Conservation (phyloP, 2,329 filamentous ascomycete species). For the Apiospora phragmitis region DNA sequence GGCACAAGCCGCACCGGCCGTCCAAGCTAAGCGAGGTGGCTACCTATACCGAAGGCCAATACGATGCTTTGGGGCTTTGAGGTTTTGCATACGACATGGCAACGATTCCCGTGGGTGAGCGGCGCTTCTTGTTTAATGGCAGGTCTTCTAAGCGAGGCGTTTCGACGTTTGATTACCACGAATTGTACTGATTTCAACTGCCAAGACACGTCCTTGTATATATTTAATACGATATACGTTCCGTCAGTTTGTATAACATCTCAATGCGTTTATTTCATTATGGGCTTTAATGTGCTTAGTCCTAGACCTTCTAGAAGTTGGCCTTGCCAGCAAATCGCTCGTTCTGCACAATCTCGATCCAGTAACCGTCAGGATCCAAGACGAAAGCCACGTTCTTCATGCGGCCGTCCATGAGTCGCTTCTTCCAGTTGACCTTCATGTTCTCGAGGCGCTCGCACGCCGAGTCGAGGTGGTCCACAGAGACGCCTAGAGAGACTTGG, state of each 20-base stretch:
- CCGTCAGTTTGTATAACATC: neutral
- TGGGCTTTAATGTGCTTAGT: neutral
- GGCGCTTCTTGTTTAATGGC: neutral
- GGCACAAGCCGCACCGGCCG: constrained; percentile 18
- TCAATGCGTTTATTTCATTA: neutral
- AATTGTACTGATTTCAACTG: neutral
- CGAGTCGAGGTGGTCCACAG: constrained; percentile 84
- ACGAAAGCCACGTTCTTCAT: constrained; percentile 96
- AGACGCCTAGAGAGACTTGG: constrained; percentile 55
- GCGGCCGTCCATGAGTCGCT: constrained; percentile 84
- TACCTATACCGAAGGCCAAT: constrained; percentile 26
- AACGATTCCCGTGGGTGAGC: neutral
- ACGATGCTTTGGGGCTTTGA: constrained; percentile 36
- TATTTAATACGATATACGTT: neutral
- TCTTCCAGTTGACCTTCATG: constrained; percentile 86
- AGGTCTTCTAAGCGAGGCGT: neutral
- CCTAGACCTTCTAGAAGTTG: constrained; percentile 1
- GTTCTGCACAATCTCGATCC: constrained; percentile 81
- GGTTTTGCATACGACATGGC: neutral
- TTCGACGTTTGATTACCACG: neutral
- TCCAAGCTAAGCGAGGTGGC: constrained; percentile 18
- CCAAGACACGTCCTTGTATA: neutral
- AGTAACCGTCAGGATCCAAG: constrained; percentile 85
- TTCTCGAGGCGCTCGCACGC: constrained; percentile 86
- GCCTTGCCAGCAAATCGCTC: neutral